Percentiles rank a stretch among this genome's conserved stretches.
These are phyloP conservation scores for Pleurotus pulmonarius DNA, from an alignment of 768 basidiomycete species.

Conservation along the genomic window DNA sequence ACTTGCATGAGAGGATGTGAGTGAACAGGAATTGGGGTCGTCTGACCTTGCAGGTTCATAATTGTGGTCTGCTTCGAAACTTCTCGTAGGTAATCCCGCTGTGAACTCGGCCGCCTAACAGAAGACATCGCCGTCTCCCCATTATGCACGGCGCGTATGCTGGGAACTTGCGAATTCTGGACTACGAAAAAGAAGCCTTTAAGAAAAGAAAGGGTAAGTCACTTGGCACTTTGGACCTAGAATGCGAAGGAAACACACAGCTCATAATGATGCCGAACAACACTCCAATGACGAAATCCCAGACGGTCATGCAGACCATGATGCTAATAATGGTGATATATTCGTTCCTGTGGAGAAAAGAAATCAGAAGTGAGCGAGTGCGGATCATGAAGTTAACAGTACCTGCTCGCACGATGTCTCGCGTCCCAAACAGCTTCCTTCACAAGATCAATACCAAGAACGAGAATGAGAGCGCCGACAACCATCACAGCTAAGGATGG, in stretches of 20 bases:
- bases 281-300: conserved; percentile 94
- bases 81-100: conserved; percentile 87
- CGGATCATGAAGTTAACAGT: conserved; percentile 15
- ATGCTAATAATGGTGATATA: conserved; percentile 84
- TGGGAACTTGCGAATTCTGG: conserved; percentile 81
- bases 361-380: neutral
- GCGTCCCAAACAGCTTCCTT: conserved; percentile 99
- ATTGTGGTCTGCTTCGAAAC: conserved; percentile 90
- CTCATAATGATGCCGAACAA: conserved; percentile 89
- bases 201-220: neutral
- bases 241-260: conserved; percentile 44
- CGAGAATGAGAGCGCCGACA: conserved; percentile 89
- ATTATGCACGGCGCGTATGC: conserved; percentile 80
- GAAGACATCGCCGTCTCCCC: conserved; percentile 87
- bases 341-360: conserved; percentile 47
- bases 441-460: conserved; percentile 89
- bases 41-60: conserved; percentile 75
- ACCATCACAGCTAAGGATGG: conserved; percentile 75
- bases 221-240: neutral
- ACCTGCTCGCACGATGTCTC: conserved; percentile 78
- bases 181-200: conserved; percentile 95
- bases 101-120: conserved; percentile 83
- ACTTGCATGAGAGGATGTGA: neutral
- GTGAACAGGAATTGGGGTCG: neutral
- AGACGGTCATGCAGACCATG: conserved; percentile 89